Evolutionary conservation across 345 rosid genomes (phyloP), one percentile per base, ranked within the genome.

Genomic region (Leavenworthia alabamica): DNA sequence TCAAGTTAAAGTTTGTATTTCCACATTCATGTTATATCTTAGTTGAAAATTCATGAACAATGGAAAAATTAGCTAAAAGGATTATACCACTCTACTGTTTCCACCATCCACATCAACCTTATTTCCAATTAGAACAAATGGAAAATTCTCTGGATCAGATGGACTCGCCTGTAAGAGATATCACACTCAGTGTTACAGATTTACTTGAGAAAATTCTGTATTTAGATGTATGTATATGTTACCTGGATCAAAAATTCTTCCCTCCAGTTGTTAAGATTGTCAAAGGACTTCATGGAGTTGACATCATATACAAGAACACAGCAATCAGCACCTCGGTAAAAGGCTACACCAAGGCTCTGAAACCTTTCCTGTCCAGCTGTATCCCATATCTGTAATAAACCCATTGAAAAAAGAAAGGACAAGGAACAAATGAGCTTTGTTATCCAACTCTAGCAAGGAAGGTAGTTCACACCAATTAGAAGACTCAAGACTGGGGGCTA

Each of bases 261-360:
- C 45, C 89, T 80, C 89, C 93, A 86, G 74, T 86, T 86, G 78
- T 86, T 86, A 19, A 86, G 89, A 67, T 83, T 76, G 49, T 86
- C 87, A 76, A 86, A 86, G 12, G 94, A 83, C 51, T 86, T 86
- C 86, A 81, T 75, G 37, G 82, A 79, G 73, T 86, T 80, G 64
- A 93, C 98, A 74, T 92, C 98, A 71, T 89, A 83, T 4, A 92
- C 98, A 72, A 92, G 95, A 56, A 88, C 91, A 69, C 91, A 85
- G 67, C 91, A 84, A 68, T 88, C 91, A 39, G 89, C 91, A 47
- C 91, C 89, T 2, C 91, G 80, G 55, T 88, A 88, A 76, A 85
- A 88, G 46, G 95, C 95, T 64, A 88, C 94, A 29, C 99, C 99
- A 50, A 93, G 84, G 68, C 97, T 93, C 71, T 93, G 97, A 73